Evolutionary conservation across 129 eudicot species (phyloP).

Genomic region (Logfia minima): DNA sequence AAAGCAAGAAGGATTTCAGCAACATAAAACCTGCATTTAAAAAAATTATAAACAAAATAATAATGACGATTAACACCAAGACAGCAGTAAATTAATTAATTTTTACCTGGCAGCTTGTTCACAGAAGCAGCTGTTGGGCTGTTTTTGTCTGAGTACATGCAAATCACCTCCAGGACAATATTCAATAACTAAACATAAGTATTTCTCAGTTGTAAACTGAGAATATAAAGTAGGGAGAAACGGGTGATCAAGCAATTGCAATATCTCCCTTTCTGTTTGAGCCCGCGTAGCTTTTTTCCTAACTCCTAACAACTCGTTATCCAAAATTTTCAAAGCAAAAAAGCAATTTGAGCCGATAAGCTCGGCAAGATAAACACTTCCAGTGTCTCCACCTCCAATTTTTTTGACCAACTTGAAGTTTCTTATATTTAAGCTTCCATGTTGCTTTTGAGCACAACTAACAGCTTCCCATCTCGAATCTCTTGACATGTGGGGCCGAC

Average conservation of each 20-base stretch:
- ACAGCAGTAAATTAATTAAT: background rate
- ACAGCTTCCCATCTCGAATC: constrained; percentile 87
- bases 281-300: constrained; percentile 71
- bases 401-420: constrained; percentile 70
- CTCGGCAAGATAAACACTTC: constrained; percentile 79
- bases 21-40: constrained; percentile 68
- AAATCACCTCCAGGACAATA: constrained; percentile 96
- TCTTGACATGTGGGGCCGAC: constrained; percentile 89
- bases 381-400: constrained; percentile 88
- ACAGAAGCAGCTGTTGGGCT: constrained; percentile 56
- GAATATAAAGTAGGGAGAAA: constrained; percentile 89
- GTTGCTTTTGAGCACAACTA: constrained; percentile 42
- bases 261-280: constrained; percentile 77
- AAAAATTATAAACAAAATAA: constrained; percentile 6
- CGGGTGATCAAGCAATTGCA: constrained; percentile 93
- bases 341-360: constrained; percentile 59
- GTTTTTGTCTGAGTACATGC: constrained; percentile 84
- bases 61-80: background rate
- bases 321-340: constrained; percentile 82
- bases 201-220: constrained; percentile 64
- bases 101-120: constrained; percentile 81
- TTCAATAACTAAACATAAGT: constrained; percentile 80
- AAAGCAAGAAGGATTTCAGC: constrained; percentile 94
- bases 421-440: constrained; percentile 57
- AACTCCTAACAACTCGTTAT: constrained; percentile 57